A percentile compares a stretch with the other conserved stretches of the same genome.
phyloP scores from a whole-genome alignment of 202 grass and related monocot genomes.

The Panicum virgatum region DNA sequence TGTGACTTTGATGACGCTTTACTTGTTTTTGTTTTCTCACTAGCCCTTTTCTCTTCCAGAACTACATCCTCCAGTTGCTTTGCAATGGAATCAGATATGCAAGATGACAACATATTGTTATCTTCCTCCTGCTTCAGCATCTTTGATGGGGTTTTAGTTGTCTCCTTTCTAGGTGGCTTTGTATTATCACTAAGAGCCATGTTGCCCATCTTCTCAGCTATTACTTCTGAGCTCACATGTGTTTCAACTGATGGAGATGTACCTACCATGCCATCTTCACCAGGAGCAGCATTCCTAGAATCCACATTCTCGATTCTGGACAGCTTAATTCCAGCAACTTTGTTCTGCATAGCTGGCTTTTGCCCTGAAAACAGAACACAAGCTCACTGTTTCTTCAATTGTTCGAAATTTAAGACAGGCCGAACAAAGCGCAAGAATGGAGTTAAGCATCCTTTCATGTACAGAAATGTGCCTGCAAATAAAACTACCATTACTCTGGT shows the following conservation, averaged over 20 bases:
- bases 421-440: constrained; percentile 45
- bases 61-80: constrained; percentile 60
- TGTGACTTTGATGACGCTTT: constrained; percentile 44
- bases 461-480: constrained; percentile 57
- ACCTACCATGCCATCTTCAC: constrained; percentile 20
- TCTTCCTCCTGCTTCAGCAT: constrained; percentile 42
- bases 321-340: constrained; percentile 20
- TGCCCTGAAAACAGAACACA: constrained; percentile 73
- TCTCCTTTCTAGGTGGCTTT: constrained; percentile 37
- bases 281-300: constrained; percentile 36
- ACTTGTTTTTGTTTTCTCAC: constrained; percentile 48
- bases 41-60: constrained; percentile 56
- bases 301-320: constrained; percentile 9
- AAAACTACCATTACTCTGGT: constrained; percentile 51
- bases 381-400: constrained; percentile 61
- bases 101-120: constrained; percentile 35
- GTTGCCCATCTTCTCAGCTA: constrained; percentile 53
- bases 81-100: constrained; percentile 62
- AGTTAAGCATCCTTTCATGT: constrained; percentile 52
- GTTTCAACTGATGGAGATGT: constrained; percentile 48
- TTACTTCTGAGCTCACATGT: constrained; percentile 48
- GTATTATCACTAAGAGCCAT: constrained; percentile 44
- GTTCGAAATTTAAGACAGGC: constrained; percentile 52
- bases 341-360: constrained; percentile 41
- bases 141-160: constrained; percentile 41